Conservation (phyloP, 371 early-diverging fungal genomes). For the Rhizomucor miehei region DNA sequence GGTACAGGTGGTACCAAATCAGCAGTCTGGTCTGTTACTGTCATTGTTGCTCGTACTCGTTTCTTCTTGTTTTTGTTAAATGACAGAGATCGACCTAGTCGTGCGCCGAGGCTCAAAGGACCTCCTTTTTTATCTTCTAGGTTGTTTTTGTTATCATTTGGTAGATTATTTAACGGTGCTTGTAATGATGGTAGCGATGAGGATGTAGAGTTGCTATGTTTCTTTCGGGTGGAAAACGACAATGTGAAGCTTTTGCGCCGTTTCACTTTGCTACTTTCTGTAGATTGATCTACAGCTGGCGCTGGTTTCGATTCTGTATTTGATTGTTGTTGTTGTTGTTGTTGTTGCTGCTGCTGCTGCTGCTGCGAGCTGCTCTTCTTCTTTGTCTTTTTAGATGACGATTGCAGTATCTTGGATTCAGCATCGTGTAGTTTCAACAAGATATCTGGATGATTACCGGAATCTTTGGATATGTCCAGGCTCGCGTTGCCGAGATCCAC, state of each 20-base stretch:
- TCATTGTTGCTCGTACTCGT: too few relatives aligned
- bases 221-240: background rate
- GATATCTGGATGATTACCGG: constrained; percentile 22
- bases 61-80: too few relatives aligned
- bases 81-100: too few relatives aligned
- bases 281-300: too few relatives aligned
- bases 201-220: constrained; percentile 4
- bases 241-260: background rate
- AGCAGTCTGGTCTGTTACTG: too few relatives aligned
- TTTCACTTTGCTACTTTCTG: too few relatives aligned
- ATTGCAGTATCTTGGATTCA: constrained; percentile 16
- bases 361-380: constrained; percentile 22
- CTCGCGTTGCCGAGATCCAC: constrained; percentile 44
- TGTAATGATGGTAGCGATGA: constrained; percentile 21
- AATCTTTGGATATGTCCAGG: constrained; percentile 32
- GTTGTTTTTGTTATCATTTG: constrained; percentile 13
- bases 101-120: too few relatives aligned
- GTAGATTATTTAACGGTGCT: constrained; percentile 18
- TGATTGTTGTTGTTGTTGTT: too few relatives aligned
- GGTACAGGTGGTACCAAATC: too few relatives aligned
- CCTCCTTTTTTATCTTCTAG: background rate
- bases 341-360: too few relatives aligned
- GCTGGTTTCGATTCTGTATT: background rate
- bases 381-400: constrained; percentile 28
- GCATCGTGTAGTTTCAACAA: constrained; percentile 21